These are phyloP conservation scores for Fusarium domesticum DNA, from an alignment of 2,329 filamentous ascomycete genomes.

Conservation along the genomic window DNA sequence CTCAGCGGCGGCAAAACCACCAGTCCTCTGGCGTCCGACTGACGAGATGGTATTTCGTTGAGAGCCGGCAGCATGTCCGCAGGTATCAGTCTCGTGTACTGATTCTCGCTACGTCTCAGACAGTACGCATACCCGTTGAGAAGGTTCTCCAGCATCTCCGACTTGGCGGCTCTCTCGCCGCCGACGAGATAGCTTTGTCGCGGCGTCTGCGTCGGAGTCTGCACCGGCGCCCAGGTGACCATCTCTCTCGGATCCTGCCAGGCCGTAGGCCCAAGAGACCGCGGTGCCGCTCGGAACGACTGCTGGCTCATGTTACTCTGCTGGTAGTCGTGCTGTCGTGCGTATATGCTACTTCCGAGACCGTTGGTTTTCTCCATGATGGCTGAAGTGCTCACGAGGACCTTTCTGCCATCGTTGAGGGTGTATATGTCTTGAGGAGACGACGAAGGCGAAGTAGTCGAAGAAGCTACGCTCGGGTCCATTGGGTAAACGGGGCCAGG, in stretches of 20 bases:
- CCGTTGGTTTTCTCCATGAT: neutral
- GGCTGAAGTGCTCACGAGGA: neutral
- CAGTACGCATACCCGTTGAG: constrained; percentile 45
- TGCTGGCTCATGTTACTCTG: neutral
- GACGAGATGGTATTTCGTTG: constrained; percentile 41
- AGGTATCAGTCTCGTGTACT: constrained; percentile 53
- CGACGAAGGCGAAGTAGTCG: neutral
- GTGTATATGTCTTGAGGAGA: neutral
- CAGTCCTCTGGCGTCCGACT: constrained; percentile 42
- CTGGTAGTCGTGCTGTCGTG: neutral
- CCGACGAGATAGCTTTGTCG: neutral
- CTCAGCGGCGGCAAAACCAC: constrained; percentile 45
- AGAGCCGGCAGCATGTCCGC: constrained; percentile 51
- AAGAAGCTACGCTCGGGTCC: neutral
- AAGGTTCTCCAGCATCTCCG: neutral
- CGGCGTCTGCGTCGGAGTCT: neutral
- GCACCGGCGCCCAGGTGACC: neutral
- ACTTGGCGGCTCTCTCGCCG: neutral
- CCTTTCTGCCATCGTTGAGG: neutral
- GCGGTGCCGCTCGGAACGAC: neutral
- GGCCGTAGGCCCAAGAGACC: neutral
- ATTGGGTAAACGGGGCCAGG: neutral
- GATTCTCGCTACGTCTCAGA: constrained; percentile 51
- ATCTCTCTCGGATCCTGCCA: neutral
- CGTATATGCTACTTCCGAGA: neutral